Base-by-base conservation (phyloP, 2,329 filamentous ascomycete genomes). In the Diplocarpon mali region DNA sequence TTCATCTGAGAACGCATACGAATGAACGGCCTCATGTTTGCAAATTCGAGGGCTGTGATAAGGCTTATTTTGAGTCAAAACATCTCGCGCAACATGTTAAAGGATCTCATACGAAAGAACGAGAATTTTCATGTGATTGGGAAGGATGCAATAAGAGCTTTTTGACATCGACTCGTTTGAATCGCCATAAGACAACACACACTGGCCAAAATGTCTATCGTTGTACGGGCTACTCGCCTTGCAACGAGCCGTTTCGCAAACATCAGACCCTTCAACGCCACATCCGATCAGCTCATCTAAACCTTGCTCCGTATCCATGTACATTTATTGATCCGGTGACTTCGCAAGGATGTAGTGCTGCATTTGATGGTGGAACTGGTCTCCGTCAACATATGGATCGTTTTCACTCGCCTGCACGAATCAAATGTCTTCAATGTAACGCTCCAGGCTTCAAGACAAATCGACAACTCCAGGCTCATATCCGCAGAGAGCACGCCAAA, bases 51-150 rank as follows among this genome's bases (percentile, higher is more conserved):
- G 79, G 66, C 35, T 96, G 90, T 60, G 76, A 78, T 57, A 95
- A 95, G 67, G 75, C 80, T 35, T 96, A 94, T 61, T 75, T 87
- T 12, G 85, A 92, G 50, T 78, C 86, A 53, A 90, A 90, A 56
- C 88, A 95, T 65, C 71, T 95, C 14, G 80, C 83, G 48, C 82
- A 88, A 53, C 90, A 96, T 62, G 66, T 93, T 59, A 88, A 89
- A 60, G 84, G 83, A 44, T 80, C 82, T 10, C 90, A 95, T 62
- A 82, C 76, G 15, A 70, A 78, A 44, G 73, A 86, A 52, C 74
- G 82, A 47, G 74, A 78, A 38, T 82, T 87, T 61, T 63, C 73
- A 20, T 95, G 89, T 65, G 68, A 73, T n/a, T 78, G 78, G 57
- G 70, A 76, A 12, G 79, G 72, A 5, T 95, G 90, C 60, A 78